Evolutionary conservation across 202 grass and related monocot genomes (phyloP).

Genomic region (Schoenoplectus tabernaemontani): DNA sequence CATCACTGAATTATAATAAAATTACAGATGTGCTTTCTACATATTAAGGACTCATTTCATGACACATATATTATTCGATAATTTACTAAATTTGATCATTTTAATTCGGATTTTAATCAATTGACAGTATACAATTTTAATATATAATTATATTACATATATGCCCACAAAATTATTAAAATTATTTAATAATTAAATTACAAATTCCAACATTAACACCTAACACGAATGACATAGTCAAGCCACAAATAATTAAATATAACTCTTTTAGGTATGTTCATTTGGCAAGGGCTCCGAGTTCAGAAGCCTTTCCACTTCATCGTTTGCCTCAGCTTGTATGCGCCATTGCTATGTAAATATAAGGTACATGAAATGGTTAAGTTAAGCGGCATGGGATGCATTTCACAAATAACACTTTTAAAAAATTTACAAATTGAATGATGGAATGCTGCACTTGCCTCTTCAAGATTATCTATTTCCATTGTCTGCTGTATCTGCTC

Average conservation of each 20-base stretch:
- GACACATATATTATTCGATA: too few species aligned
- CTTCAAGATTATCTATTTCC: constrained; percentile 98
- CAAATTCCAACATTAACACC: neutral
- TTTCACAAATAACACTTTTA: neutral
- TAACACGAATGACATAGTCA: neutral
- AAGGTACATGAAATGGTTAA: constrained; percentile 15
- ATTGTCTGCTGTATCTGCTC: constrained; percentile 93
- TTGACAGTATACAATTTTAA: too few species aligned
- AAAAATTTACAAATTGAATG: neutral
- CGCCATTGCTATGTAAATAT: constrained; percentile 66
- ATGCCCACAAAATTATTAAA: too few species aligned
- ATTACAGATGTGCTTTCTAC: too few species aligned
- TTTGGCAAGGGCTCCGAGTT: constrained; percentile 49
- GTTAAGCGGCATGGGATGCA: neutral
- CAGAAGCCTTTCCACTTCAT: constrained; percentile 96
- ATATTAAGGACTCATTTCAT: too few species aligned
- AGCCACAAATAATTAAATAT: constrained; percentile 26
- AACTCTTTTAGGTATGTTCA: constrained; percentile 34
- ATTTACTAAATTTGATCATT: too few species aligned
- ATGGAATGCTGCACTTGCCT: constrained; percentile 42
- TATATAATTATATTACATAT: too few species aligned
- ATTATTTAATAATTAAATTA: too few species aligned
- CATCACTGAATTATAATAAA: too few species aligned
- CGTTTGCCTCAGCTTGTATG: constrained; percentile 94
- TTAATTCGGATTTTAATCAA: too few species aligned